phyloP scores from a whole-genome alignment of 164 flowering plant genomes.

The Chimonanthus praecox region DNA sequence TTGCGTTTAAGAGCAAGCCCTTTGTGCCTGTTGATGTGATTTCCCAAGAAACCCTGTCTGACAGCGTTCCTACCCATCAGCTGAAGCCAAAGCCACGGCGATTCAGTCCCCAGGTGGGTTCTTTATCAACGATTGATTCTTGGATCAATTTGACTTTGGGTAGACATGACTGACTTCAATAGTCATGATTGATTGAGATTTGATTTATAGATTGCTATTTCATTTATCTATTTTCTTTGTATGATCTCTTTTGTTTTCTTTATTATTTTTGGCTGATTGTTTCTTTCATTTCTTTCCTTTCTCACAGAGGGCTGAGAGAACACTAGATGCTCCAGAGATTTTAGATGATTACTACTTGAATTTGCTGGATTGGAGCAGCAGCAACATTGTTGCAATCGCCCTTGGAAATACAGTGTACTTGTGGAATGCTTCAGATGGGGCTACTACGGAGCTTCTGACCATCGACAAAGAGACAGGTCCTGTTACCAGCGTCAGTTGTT shows the following conservation, averaged over 20 bases:
- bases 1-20: no score
- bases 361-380: conserved; percentile 46
- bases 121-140: no score
- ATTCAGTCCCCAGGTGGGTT: no score
- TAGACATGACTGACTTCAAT: no score
- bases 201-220: no score
- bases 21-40: no score
- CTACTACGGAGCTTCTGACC: background rate
- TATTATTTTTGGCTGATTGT: background rate
- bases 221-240: no score
- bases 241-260: background rate
- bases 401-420: conserved; percentile 32
- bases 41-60: no score
- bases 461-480: conserved; percentile 12
- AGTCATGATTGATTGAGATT: no score
- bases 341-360: conserved; percentile 34
- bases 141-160: no score
- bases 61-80: no score
- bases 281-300: background rate
- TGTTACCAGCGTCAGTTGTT: conserved; percentile 52
- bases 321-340: conserved; percentile 49
- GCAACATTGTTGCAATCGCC: conserved; percentile 16
- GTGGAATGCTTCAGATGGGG: conserved; percentile 20
- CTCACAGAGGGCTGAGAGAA: conserved; percentile 47
- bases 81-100: no score